Base-by-base conservation (phyloP, 2,329 filamentous ascomycete genomes). In the Aureobasidium musti region DNA sequence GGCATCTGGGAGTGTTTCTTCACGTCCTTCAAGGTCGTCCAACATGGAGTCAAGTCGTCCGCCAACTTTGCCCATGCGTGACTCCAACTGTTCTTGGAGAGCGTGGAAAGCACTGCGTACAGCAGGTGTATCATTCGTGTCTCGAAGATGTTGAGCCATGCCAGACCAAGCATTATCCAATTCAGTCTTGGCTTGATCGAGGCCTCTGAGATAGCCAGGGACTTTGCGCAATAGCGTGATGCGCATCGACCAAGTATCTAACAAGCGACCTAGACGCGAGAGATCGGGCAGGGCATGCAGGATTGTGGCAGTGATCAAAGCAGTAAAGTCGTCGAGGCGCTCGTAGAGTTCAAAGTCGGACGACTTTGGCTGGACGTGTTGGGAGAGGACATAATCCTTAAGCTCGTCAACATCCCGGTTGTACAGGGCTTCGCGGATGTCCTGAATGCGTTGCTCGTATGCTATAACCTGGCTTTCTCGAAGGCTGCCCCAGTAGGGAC, bases 261-360 rank as follows among this genome's bases (percentile, higher is more conserved):
- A 81, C n/a, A 96, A 78, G 10, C 85, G 84, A 65, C 87, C 87
- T 26, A 99, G 79, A 65, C 85, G 88, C 11, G 91, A 89, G 49
- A 97, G 80, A 67, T 90, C 89, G 1, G 95, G 95, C 23, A 99
- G 82, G 3, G 92, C 87, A 74, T 95, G 91, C n/a, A 99, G 80
- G 21, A 97, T 90, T 39, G 94, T 96, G 33, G 93, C 91, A 1
- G 95, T 97, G 66, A 98, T 86, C 54, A 98, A 84, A 28, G 94
- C 91, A 10, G 92, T 93, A 73, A 97, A 87, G 76, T 98, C 95
- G 72, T 95, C 92, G 82, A 98, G 86, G 68, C 70, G 71, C 77
- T 64, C 76, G 73, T 52, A 76, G 68, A 70, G 71, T 78, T 64
- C 76, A 73, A 49, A 75, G 73, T 65, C 74, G 76, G 66, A 64